Conservation (phyloP, 2,329 filamentous ascomycete genomes). For the Tolypocladium nubicola region DNA sequence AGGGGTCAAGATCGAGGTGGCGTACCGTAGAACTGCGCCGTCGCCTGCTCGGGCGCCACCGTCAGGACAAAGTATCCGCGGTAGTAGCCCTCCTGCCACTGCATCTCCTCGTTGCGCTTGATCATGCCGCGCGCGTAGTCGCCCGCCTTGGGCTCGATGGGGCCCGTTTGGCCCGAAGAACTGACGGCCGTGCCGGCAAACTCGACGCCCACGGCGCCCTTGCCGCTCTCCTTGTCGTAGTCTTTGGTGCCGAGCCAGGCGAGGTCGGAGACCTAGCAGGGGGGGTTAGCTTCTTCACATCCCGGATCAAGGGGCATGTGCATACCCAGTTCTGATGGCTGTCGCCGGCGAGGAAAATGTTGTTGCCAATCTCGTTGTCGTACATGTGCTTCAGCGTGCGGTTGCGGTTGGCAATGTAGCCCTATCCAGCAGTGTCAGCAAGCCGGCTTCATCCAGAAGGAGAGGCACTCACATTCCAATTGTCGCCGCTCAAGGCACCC, state of each 20-base stretch:
- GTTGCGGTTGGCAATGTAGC: constrained; percentile 61
- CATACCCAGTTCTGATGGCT: constrained; percentile 55
- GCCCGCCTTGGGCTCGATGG: constrained; percentile 40
- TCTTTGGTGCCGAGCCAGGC: constrained; percentile 43
- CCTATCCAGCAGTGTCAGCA: constrained; percentile 19
- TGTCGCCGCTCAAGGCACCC: constrained; percentile 18
- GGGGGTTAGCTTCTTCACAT: not conserved
- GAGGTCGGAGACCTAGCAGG: constrained; percentile 29
- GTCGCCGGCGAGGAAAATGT: constrained; percentile 63
- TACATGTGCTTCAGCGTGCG: constrained; percentile 57
- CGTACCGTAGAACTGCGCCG: constrained; percentile 55
- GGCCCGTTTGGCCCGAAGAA: constrained; percentile 47
- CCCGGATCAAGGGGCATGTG: no score
- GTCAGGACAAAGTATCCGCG: constrained; percentile 61
- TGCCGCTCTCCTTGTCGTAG: constrained; percentile 43
- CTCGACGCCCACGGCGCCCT: constrained; percentile 49
- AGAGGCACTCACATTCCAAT: constrained; percentile 21
- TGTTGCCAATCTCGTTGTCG: constrained; percentile 59
- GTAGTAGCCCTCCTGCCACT: constrained; percentile 67
- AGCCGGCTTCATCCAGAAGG: not conserved
- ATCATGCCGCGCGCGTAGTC: constrained; percentile 34
- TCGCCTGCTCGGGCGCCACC: constrained; percentile 43
- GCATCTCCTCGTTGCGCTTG: constrained; percentile 49
- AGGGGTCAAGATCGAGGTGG: not conserved
- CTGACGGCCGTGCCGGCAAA: constrained; percentile 58